phyloP scores from a whole-genome alignment of 2,329 filamentous ascomycete species.

The Cytospora piceae region DNA sequence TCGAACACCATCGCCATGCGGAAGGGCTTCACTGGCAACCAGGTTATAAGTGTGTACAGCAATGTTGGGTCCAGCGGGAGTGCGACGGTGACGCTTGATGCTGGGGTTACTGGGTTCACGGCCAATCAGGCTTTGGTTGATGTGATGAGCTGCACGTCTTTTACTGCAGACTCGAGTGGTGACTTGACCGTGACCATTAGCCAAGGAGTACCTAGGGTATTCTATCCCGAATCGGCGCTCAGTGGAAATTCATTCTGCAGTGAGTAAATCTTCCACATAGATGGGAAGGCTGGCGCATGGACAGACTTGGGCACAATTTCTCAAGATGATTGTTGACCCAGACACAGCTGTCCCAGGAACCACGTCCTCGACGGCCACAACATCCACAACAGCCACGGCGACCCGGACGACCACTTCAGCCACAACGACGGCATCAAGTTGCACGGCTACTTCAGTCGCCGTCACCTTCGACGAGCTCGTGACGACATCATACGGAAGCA shows the following conservation, averaged over 20 bases:
- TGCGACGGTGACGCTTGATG: constrained; percentile 40
- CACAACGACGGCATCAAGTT: constrained; percentile 17
- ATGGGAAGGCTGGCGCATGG: background rate
- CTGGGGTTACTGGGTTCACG: constrained; percentile 44
- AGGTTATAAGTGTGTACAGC: constrained; percentile 46
- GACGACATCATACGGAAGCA: constrained; percentile 34
- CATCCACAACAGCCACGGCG: constrained; percentile 32
- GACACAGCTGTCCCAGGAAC: constrained; percentile 30
- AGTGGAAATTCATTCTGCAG: constrained; percentile 42
- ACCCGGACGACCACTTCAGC: constrained; percentile 16
- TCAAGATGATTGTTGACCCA: background rate
- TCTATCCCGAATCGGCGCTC: constrained; percentile 43
- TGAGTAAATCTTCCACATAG: constrained; percentile 14
- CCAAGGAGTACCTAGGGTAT: constrained; percentile 47
- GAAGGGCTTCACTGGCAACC: constrained; percentile 45
- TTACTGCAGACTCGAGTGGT: constrained; percentile 48
- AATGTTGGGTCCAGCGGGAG: constrained; percentile 44
- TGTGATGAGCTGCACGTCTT: constrained; percentile 47
- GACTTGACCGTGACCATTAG: constrained; percentile 48
- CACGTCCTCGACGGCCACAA: constrained; percentile 34
- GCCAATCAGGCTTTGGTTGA: constrained; percentile 43
- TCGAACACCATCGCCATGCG: constrained; percentile 48
- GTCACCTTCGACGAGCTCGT: constrained; percentile 37
- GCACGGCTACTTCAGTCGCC: constrained; percentile 31
- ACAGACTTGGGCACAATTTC: no score